Evolutionary conservation across 139 green algal genomes (phyloP).

Genomic region (Gonium pectorale): DNA sequence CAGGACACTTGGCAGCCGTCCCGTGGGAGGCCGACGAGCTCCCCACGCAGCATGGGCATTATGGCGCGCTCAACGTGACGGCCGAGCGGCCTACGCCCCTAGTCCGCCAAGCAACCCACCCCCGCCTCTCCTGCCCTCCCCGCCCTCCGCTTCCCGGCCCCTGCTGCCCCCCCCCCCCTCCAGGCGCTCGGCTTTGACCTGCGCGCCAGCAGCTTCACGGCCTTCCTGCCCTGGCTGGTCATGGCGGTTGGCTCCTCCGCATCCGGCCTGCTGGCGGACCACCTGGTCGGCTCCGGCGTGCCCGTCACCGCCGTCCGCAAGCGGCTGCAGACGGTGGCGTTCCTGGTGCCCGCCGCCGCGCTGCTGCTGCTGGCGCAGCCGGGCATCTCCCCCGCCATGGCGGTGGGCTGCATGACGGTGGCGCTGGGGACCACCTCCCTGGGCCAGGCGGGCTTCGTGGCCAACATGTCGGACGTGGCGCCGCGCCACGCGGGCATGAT

Average conservation of each 20-base stretch:
- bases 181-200: slow-evolving; percentile 82
- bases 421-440: slow-evolving; percentile 86
- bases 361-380: slow-evolving; percentile 70
- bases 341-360: slow-evolving; percentile 81
- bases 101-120: no score
- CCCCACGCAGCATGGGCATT: no score
- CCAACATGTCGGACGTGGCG: slow-evolving; percentile 92
- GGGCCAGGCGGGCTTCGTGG: slow-evolving; percentile 86
- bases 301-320: slow-evolving; percentile 72
- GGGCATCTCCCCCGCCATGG: slow-evolving; percentile 46
- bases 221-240: slow-evolving; percentile 91
- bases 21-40: no score
- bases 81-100: no score
- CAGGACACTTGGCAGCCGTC: no score
- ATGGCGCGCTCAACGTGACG: no score
- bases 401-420: slow-evolving; percentile 76
- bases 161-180: background rate
- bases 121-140: no score
- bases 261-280: slow-evolving; percentile 82
- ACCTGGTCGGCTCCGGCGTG: slow-evolving; percentile 66
- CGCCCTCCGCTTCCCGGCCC: no score
- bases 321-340: slow-evolving; percentile 80
- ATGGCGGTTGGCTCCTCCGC: slow-evolving; percentile 80
- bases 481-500: slow-evolving; percentile 82
- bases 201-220: slow-evolving; percentile 71